phyloP scores from a whole-genome alignment of 1,284 basidiomycete species.

The Fomitopsis betulina region DNA sequence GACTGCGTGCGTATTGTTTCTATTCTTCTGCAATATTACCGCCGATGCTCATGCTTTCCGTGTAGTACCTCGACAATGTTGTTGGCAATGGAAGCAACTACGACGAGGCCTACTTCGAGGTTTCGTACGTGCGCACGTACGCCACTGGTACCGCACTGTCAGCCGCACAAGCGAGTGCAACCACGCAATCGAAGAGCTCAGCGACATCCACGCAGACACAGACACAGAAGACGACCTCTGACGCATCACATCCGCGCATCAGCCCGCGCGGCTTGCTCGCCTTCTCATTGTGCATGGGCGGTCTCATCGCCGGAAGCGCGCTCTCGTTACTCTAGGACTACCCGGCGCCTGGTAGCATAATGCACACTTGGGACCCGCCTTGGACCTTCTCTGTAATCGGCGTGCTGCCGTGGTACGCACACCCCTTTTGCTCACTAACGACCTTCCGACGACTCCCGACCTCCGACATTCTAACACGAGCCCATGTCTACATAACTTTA shows the following conservation, averaged over 20 bases:
- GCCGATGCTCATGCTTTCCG: too few relatives aligned
- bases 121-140: conserved; percentile 46
- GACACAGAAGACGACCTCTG: not conserved
- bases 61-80: conserved; percentile 48
- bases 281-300: not conserved
- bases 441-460: not conserved
- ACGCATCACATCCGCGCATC: not conserved
- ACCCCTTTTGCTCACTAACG: not conserved
- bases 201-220: not conserved
- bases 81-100: conserved; percentile 50
- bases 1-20: conserved; percentile 31
- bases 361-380: not conserved
- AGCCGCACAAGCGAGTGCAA: not conserved
- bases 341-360: not conserved
- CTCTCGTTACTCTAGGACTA: not conserved
- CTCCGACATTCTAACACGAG: not conserved
- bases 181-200: conserved; percentile 7
- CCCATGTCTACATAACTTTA: not conserved
- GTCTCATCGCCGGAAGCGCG: not conserved
- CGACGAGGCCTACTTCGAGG: conserved; percentile 50
- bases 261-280: not conserved
- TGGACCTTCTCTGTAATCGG: not conserved
- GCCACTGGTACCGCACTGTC: conserved; percentile 23
- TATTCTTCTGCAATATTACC: not conserved
- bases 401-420: not conserved